phyloP scores from a whole-genome alignment of 176 grass and related monocot genomes.

The Alloteropsis semialata region DNA sequence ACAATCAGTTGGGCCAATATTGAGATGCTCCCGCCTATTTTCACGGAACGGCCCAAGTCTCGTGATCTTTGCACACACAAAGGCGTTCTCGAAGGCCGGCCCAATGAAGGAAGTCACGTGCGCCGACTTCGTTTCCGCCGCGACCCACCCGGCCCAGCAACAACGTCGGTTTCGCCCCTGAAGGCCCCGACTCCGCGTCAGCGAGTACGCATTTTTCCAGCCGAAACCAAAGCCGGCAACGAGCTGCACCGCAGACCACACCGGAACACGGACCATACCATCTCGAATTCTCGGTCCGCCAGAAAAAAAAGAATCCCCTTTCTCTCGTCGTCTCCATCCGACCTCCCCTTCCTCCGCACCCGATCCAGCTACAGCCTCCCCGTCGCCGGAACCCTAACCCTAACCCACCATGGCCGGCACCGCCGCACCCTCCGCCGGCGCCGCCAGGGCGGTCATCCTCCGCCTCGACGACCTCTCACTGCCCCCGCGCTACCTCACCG shows the following conservation, averaged over 20 bases:
- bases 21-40: too few species aligned
- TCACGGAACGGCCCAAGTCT: too few species aligned
- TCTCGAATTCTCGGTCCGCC: neutral
- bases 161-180: neutral
- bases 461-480: constrained; percentile 48
- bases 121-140: neutral
- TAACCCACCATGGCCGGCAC: constrained; percentile 20
- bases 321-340: neutral
- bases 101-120: neutral
- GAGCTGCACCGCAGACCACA: too few species aligned
- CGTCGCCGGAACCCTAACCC: constrained; percentile 46
- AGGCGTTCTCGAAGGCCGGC: too few species aligned
- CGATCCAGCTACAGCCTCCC: constrained; percentile 3
- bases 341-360: too few species aligned
- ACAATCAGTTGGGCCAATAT: too few species aligned
- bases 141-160: neutral
- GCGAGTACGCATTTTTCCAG: neutral
- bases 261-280: too few species aligned
- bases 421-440: neutral
- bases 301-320: neutral
- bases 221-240: too few species aligned
- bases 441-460: constrained; percentile 26
- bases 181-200: neutral
- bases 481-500: constrained; percentile 48
- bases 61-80: too few species aligned